Evolutionary conservation across 441 rosid species (phyloP).

Genomic region (Bruguiera hainesii): DNA sequence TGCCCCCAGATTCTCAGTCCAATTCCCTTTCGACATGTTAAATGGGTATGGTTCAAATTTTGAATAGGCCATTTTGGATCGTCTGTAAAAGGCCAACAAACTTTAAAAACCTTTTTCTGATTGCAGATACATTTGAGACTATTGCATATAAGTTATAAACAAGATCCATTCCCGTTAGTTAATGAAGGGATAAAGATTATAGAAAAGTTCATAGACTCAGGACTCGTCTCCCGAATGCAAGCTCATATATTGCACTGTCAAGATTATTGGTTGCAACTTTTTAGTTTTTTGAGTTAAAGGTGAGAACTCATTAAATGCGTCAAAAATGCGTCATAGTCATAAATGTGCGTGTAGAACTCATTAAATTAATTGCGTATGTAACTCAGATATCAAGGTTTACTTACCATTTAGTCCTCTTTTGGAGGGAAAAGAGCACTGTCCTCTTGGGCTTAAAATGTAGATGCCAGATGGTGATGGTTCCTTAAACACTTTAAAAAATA

Average conservation of each 20-base stretch:
- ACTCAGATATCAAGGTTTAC: too few relatives aligned
- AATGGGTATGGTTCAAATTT: conserved; percentile 16
- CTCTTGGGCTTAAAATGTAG: conserved; percentile 16
- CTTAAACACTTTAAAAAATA: conserved; percentile 5
- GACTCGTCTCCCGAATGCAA: too few relatives aligned
- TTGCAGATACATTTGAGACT: conserved; percentile 6
- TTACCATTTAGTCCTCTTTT: conserved; percentile 9
- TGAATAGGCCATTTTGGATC: conserved; percentile 15
- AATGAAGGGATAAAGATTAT: neutral
- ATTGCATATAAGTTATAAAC: conserved; percentile 17
- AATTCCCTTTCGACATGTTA: conserved; percentile 24
- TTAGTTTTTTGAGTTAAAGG: too few relatives aligned
- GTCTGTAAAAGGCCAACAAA: conserved; percentile 26
- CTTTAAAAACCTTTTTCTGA: conserved; percentile 13
- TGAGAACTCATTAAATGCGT: too few relatives aligned
- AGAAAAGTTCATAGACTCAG: too few relatives aligned
- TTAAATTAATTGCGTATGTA: too few relatives aligned
- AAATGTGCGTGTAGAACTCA: too few relatives aligned
- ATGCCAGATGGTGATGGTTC: conserved; percentile 17
- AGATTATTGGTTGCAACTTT: too few relatives aligned
- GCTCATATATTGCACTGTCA: too few relatives aligned
- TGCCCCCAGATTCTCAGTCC: conserved; percentile 26
- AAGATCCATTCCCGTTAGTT: conserved; percentile 20
- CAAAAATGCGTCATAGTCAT: too few relatives aligned
- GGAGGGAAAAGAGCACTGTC: conserved; percentile 14